These are phyloP conservation scores for Cystobasidium onofrii DNA, from an alignment of 768 basidiomycete species.

Conservation along the genomic window DNA sequence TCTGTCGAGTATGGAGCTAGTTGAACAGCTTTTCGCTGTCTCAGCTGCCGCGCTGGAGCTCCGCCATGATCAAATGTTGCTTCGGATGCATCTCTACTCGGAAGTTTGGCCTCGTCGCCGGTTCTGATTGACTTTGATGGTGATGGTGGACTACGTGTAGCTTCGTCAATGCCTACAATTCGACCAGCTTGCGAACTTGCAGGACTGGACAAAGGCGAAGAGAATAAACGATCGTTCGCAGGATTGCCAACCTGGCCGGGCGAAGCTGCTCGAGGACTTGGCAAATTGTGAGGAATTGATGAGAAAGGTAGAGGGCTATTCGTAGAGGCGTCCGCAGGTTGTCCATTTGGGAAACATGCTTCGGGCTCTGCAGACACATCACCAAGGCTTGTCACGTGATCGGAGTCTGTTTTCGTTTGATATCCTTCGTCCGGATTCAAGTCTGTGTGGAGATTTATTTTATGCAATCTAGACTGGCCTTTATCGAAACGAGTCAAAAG, in stretches of 20 bases:
- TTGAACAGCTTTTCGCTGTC: constrained; percentile 21
- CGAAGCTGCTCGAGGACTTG: background rate
- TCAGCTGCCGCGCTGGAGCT: constrained; percentile 1
- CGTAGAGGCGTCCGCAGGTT: background rate
- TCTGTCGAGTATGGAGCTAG: constrained; percentile 21
- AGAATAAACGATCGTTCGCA: background rate
- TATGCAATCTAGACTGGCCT: background rate
- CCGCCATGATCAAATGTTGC: background rate
- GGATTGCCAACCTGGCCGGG: background rate
- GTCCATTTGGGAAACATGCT: background rate
- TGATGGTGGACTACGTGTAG: too few species aligned
- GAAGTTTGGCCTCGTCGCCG: background rate
- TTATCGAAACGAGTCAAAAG: background rate
- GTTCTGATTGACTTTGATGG: too few species aligned
- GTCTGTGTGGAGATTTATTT: background rate
- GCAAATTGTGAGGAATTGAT: background rate
- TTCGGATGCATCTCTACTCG: background rate
- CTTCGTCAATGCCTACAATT: background rate
- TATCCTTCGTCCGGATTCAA: background rate
- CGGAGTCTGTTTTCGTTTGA: constrained; percentile 2
- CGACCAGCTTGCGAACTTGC: background rate
- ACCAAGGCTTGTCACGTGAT: background rate
- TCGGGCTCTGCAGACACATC: background rate
- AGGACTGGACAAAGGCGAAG: background rate
- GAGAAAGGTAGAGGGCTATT: background rate